A percentile compares a stretch with the other conserved stretches of the same genome.
Conservation (phyloP, 176 grass and related monocot species). For the Rhipidocladum racemiflorum region DNA sequence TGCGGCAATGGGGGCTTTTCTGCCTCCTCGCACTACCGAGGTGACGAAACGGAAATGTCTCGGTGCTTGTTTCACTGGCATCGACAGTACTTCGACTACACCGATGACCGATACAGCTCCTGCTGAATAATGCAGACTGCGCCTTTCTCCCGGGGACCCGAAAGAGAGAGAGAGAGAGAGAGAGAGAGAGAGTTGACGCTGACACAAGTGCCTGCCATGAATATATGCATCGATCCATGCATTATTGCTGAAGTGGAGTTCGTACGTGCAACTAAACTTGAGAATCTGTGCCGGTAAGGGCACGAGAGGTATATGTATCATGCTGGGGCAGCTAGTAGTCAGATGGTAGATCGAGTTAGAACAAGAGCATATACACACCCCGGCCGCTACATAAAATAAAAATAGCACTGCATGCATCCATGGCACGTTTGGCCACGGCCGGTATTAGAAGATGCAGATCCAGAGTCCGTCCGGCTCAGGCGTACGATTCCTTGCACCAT, state of each 20-base stretch:
- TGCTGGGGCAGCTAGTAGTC: neutral
- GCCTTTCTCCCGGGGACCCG: neutral
- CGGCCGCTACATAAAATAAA: neutral
- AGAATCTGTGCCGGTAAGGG: neutral
- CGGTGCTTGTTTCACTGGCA: conserved; percentile 16
- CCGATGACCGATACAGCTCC: neutral
- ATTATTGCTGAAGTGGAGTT: neutral
- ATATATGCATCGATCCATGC: neutral
- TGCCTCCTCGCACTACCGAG: neutral
- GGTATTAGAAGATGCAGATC: neutral
- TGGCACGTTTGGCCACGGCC: neutral
- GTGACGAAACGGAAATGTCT: neutral
- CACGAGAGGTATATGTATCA: neutral
- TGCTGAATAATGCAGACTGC: conserved; percentile 21
- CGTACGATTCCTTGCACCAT: no score
- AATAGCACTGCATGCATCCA: neutral
- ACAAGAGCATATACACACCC: neutral
- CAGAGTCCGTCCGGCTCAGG: no score
- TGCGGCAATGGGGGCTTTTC: neutral
- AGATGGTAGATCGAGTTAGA: neutral
- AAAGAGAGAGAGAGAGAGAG: neutral
- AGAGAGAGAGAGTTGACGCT: neutral
- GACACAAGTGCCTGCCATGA: neutral
- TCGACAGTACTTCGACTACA: neutral
- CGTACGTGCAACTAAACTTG: neutral